Evolutionary conservation across 257 asterid genomes (phyloP).

Genomic region (Nicotiana paniculata): DNA sequence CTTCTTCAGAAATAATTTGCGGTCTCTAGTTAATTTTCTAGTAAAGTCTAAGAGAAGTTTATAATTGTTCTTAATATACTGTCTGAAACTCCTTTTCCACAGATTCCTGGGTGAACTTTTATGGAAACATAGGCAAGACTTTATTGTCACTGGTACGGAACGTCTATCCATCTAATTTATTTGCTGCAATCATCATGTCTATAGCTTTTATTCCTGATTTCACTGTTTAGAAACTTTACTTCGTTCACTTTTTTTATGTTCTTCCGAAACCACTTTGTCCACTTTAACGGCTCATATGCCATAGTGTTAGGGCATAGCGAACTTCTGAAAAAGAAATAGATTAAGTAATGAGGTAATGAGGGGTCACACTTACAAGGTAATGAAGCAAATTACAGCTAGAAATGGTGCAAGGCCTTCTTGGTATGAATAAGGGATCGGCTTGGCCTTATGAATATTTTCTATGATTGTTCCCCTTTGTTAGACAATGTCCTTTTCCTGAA

Average conservation of each 20-base stretch:
- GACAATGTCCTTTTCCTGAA: not conserved
- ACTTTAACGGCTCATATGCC: not conserved
- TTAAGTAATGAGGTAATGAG: not conserved
- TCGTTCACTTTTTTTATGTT: too few relatives aligned
- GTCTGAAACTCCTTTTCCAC: slow-evolving; percentile 7
- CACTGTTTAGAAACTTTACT: not conserved
- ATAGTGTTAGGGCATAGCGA: not conserved
- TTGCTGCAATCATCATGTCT: not conserved
- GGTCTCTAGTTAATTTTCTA: not conserved
- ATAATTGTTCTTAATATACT: not conserved
- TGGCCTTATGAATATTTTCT: not conserved
- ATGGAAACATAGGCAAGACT: slow-evolving; percentile 92
- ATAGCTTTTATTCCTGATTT: not conserved
- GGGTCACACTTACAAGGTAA: not conserved
- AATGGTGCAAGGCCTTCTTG: not conserved
- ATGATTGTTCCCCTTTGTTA: not conserved
- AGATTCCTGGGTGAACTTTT: slow-evolving; percentile 89
- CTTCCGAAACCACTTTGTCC: not conserved
- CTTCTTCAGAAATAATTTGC: not conserved
- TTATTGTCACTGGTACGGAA: slow-evolving; percentile 75
- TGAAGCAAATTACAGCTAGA: not conserved
- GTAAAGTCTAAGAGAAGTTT: not conserved
- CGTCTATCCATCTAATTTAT: not conserved
- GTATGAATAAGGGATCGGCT: not conserved
- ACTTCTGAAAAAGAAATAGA: not conserved